phyloP scores from a whole-genome alignment of 2,329 filamentous ascomycete species.

The Fusarium dimerum region DNA sequence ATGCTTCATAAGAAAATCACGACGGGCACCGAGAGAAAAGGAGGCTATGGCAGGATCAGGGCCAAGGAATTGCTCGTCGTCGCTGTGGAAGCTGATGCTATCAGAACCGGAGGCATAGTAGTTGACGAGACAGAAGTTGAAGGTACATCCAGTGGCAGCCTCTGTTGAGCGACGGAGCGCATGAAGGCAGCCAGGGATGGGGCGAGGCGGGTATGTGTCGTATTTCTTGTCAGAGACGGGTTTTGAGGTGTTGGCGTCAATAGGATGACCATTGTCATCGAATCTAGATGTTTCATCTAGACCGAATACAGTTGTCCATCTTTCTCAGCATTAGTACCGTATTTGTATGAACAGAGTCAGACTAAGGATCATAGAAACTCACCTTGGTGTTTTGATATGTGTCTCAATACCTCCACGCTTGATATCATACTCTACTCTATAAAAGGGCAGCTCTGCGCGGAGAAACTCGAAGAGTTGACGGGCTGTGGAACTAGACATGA shows the following conservation, averaged over 20 bases:
- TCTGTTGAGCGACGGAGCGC: slow-evolving; percentile 64
- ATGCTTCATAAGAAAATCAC: slow-evolving; percentile 80
- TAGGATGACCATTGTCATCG: slow-evolving; percentile 40
- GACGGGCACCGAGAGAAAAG: slow-evolving; percentile 68
- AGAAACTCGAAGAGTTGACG: slow-evolving; percentile 69
- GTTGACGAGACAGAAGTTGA: slow-evolving; percentile 81
- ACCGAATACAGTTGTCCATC: slow-evolving; percentile 58
- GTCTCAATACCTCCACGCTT: slow-evolving; percentile 64
- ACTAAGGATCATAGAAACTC: not conserved
- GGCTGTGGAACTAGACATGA: slow-evolving; percentile 58
- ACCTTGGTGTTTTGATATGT: slow-evolving; percentile 57
- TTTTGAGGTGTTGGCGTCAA: slow-evolving; percentile 45
- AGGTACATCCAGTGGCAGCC: slow-evolving; percentile 63
- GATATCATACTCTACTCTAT: slow-evolving; percentile 73
- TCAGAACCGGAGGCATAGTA: slow-evolving; percentile 79
- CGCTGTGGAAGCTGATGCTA: slow-evolving; percentile 78
- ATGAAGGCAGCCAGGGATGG: slow-evolving; percentile 70
- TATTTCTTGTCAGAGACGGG: slow-evolving; percentile 55
- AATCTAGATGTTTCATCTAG: slow-evolving; percentile 66
- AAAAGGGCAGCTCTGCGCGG: slow-evolving; percentile 71
- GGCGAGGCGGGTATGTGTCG: slow-evolving; percentile 60
- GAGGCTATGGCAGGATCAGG: slow-evolving; percentile 70
- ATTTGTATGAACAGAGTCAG: not conserved
- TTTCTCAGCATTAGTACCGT: slow-evolving; percentile 5
- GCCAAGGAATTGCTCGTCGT: slow-evolving; percentile 78